A percentile compares a stretch with the other conserved stretches of the same genome.
These are phyloP conservation scores for Leccinum huronense DNA, from an alignment of 1,284 basidiomycete genomes.

Conservation along the genomic window DNA sequence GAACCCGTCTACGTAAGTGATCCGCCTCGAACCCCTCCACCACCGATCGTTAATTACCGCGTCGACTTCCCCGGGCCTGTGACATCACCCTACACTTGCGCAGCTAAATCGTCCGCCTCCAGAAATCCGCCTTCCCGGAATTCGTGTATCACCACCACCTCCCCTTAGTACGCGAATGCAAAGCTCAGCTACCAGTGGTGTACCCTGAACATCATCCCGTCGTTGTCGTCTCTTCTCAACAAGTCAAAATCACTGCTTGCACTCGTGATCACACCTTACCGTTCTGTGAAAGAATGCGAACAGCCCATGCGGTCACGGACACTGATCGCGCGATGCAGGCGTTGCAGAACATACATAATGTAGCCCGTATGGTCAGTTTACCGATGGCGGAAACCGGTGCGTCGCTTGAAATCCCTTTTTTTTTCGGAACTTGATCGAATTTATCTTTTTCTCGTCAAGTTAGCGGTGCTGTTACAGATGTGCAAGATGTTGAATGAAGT, in stretches of 20 bases:
- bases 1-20: slow-evolving; percentile 36
- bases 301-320: slow-evolving; percentile 84
- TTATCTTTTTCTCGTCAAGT: slow-evolving; percentile 36
- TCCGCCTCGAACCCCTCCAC: slow-evolving; percentile 20
- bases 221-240: slow-evolving; percentile 84
- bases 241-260: slow-evolving; percentile 95
- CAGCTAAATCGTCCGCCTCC: neutral
- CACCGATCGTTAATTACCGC: slow-evolving; percentile 23
- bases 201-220: slow-evolving; percentile 92
- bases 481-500: slow-evolving; percentile 99
- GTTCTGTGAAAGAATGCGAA: slow-evolving; percentile 74
- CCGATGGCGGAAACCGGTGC: slow-evolving; percentile 93
- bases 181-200: slow-evolving; percentile 17
- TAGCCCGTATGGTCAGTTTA: slow-evolving; percentile 98
- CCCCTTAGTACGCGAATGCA: no score
- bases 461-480: slow-evolving; percentile 95
- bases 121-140: no score
- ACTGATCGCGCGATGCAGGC: slow-evolving; percentile 96
- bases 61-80: slow-evolving; percentile 8
- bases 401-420: slow-evolving; percentile 22
- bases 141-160: no score
- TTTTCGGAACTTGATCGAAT: slow-evolving; percentile 11
- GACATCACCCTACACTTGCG: slow-evolving; percentile 2
- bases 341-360: slow-evolving; percentile 92
- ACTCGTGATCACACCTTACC: slow-evolving; percentile 90